Conservation (phyloP, 2,329 filamentous ascomycete species). For the Alternaria brassicicola region DNA sequence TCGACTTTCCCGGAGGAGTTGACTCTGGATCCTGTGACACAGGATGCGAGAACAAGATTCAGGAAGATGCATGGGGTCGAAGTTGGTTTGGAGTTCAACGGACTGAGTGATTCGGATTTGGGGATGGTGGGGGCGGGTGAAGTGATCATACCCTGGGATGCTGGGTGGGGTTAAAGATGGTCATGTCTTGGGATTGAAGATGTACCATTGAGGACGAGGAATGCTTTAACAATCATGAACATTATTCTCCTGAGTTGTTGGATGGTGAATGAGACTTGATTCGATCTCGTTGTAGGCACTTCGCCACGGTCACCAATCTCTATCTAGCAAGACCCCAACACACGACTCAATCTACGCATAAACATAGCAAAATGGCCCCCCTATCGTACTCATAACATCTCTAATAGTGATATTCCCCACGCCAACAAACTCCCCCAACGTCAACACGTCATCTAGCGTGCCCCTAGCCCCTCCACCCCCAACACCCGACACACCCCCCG, state of each 20-base stretch:
- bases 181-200: neutral
- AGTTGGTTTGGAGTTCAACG: conserved; percentile 43
- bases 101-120: conserved; percentile 11
- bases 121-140: neutral
- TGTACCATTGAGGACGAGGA: neutral
- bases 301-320: neutral
- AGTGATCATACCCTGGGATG: neutral
- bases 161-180: neutral
- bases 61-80: conserved; percentile 39
- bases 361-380: conserved; percentile 56
- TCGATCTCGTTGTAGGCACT: neutral
- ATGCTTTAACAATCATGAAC: no score
- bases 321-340: neutral
- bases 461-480: conserved; percentile 41
- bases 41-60: conserved; percentile 45
- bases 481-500: conserved; percentile 53
- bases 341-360: conserved; percentile 36
- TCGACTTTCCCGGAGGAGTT: conserved; percentile 63
- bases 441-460: conserved; percentile 50
- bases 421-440: conserved; percentile 13
- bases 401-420: conserved; percentile 39
- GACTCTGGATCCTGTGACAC: conserved; percentile 30
- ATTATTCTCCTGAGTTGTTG: neutral
- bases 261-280: neutral
- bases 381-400: conserved; percentile 52